phyloP scores from a whole-genome alignment of 2,329 filamentous ascomycete genomes.

The Sclerotinia subarctica region DNA sequence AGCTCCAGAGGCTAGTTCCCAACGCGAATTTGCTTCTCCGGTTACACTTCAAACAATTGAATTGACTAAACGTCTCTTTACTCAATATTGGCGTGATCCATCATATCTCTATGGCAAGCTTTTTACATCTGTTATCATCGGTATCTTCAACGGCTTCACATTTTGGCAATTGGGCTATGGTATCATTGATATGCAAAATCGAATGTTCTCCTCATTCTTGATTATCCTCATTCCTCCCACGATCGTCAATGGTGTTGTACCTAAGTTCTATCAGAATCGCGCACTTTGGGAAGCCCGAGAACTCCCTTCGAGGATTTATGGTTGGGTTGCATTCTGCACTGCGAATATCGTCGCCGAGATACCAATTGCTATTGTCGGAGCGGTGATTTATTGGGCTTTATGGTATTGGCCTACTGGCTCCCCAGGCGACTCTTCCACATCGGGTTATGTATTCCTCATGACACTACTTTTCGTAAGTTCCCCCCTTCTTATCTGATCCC shows the following conservation, averaged over 20 bases:
- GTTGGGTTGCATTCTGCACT: slow-evolving; percentile 72
- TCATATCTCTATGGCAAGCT: slow-evolving; percentile 75
- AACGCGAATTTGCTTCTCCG: slow-evolving; percentile 64
- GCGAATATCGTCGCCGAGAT: slow-evolving; percentile 72
- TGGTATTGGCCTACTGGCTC: slow-evolving; percentile 78
- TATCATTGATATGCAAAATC: slow-evolving; percentile 68
- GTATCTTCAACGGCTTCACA: slow-evolving; percentile 77
- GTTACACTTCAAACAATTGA: slow-evolving; percentile 59
- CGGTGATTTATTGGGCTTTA: slow-evolving; percentile 66
- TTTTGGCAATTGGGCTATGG: slow-evolving; percentile 67
- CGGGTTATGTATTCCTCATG: slow-evolving; percentile 78
- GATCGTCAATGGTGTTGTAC: slow-evolving; percentile 68
- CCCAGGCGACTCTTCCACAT: slow-evolving; percentile 58
- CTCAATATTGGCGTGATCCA: slow-evolving; percentile 72
- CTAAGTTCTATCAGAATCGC: slow-evolving; percentile 75
- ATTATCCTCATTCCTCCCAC: slow-evolving; percentile 63
- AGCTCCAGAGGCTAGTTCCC: slow-evolving; percentile 39
- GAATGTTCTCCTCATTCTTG: slow-evolving; percentile 71
- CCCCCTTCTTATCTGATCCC: neutral
- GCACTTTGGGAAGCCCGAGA: slow-evolving; percentile 71
- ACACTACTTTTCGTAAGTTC: slow-evolving; percentile 58
- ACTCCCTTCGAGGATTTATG: slow-evolving; percentile 71
- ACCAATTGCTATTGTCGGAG: slow-evolving; percentile 62
- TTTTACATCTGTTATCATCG: slow-evolving; percentile 67
- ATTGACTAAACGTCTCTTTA: slow-evolving; percentile 68